A percentile compares a stretch with the other conserved stretches of the same genome.
phyloP scores from a whole-genome alignment of 257 asterid genomes.

The Solanum commersonii region DNA sequence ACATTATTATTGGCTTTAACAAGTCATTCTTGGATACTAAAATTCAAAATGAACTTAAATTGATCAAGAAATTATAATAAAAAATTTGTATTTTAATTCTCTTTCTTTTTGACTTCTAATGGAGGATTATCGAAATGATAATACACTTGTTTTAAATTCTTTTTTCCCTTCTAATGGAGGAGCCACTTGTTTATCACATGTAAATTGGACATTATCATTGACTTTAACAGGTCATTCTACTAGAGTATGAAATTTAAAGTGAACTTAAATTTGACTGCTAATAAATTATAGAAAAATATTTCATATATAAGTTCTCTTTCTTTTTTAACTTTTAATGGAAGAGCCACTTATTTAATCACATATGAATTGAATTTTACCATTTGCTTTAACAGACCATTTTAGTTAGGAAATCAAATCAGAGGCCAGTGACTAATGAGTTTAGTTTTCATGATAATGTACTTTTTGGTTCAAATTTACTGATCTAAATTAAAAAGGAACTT shows the following conservation, averaged over 20 bases:
- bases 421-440: neutral
- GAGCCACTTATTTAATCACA: too few relatives aligned
- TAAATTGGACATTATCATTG: neutral
- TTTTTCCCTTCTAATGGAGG: neutral
- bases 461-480: neutral
- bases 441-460: neutral
- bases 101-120: neutral
- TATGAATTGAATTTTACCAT: neutral
- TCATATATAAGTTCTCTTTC: neutral
- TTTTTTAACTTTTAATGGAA: too few relatives aligned
- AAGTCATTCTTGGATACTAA: neutral
- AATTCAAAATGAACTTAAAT: neutral
- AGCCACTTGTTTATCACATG: neutral
- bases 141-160: neutral
- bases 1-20: neutral
- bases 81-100: neutral
- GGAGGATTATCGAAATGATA: neutral
- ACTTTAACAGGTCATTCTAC: neutral
- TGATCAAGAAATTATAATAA: neutral
- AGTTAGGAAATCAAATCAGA: neutral
- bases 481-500: neutral
- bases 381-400: neutral
- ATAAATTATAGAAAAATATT: neutral
- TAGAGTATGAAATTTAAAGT: too few relatives aligned
- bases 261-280: neutral